Evolutionary conservation across 2,329 filamentous ascomycete genomes (phyloP).

Genomic region (Elsinoe fawcettii): DNA sequence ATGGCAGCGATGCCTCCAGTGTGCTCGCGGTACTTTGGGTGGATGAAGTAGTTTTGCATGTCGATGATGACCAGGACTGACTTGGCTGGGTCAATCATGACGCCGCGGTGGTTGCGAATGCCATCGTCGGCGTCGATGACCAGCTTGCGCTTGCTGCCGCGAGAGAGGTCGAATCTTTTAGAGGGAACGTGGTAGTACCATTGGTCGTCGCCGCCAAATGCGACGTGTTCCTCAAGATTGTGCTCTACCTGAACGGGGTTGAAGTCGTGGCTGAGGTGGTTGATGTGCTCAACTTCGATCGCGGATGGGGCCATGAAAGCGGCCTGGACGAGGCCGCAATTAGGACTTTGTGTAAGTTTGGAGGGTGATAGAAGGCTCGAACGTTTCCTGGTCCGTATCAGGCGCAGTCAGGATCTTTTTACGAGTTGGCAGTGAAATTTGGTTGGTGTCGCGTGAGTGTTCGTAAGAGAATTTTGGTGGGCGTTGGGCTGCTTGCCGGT

Average conservation of each 20-base stretch:
- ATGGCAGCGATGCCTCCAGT: constrained; percentile 28
- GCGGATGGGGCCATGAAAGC: constrained; percentile 26
- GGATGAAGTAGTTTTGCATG: constrained; percentile 26
- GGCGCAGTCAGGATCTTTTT: neutral
- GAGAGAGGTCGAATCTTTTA: constrained; percentile 36
- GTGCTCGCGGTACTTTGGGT: constrained; percentile 28
- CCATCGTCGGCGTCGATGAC: constrained; percentile 35
- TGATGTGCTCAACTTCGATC: constrained; percentile 25
- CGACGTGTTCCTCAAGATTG: constrained; percentile 33
- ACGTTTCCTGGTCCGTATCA: neutral
- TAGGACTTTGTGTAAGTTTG: neutral
- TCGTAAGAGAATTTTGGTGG: neutral
- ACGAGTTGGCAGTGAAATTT: neutral
- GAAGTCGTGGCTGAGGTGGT: constrained; percentile 22
- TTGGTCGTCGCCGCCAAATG: constrained; percentile 35
- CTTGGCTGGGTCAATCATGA: constrained; percentile 33
- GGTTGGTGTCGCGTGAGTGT: neutral
- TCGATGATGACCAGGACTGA: constrained; percentile 31
- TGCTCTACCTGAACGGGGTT: constrained; percentile 21
- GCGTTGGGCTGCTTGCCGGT: neutral
- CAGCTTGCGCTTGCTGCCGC: constrained; percentile 31
- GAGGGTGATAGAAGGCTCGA: neutral
- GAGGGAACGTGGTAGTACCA: constrained; percentile 36
- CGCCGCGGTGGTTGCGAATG: constrained; percentile 34
- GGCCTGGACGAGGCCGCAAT: constrained; percentile 10